A percentile compares a stretch with the other conserved stretches of the same genome.
These are phyloP conservation scores for Thraustochytrium striatum DNA, from an alignment of 352 stramenopile species.

Conservation along the genomic window DNA sequence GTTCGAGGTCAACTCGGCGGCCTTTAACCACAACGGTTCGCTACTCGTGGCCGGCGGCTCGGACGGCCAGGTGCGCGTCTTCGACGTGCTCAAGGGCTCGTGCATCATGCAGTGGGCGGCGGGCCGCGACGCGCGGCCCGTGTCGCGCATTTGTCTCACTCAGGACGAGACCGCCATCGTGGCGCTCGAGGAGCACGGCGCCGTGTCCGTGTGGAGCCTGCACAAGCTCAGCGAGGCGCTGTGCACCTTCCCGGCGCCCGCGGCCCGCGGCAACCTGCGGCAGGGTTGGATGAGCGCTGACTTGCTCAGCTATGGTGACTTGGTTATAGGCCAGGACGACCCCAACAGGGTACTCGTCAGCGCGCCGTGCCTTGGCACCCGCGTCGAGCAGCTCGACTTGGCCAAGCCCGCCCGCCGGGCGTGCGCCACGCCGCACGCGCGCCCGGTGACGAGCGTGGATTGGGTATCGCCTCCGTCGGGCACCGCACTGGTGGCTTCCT, in stretches of 20 bases:
- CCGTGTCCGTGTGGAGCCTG: slow-evolving; percentile 25
- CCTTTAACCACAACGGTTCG: slow-evolving; percentile 42
- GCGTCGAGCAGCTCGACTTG: not conserved
- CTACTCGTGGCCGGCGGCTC: slow-evolving; percentile 17
- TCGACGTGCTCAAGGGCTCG: slow-evolving; percentile 26
- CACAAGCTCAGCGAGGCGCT: not conserved
- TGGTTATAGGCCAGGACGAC: not conserved
- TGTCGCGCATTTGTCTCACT: not conserved
- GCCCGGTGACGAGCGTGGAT: not conserved
- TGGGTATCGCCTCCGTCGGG: too few species aligned
- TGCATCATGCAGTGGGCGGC: slow-evolving; percentile 23
- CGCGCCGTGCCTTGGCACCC: not conserved
- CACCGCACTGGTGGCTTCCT: too few species aligned
- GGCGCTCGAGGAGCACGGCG: not conserved
- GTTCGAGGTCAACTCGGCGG: not conserved
- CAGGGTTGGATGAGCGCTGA: not conserved
- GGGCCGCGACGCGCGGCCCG: not conserved
- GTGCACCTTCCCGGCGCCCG: not conserved
- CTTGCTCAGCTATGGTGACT: not conserved
- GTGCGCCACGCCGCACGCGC: not conserved
- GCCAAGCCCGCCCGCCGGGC: not conserved
- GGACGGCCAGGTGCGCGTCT: slow-evolving; percentile 15
- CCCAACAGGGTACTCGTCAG: not conserved
- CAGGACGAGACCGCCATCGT: slow-evolving; percentile 28
- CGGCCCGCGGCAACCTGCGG: not conserved